These are phyloP conservation scores for Termitomyces sp. DNA, from an alignment of 768 basidiomycete genomes.

Conservation along the genomic window DNA sequence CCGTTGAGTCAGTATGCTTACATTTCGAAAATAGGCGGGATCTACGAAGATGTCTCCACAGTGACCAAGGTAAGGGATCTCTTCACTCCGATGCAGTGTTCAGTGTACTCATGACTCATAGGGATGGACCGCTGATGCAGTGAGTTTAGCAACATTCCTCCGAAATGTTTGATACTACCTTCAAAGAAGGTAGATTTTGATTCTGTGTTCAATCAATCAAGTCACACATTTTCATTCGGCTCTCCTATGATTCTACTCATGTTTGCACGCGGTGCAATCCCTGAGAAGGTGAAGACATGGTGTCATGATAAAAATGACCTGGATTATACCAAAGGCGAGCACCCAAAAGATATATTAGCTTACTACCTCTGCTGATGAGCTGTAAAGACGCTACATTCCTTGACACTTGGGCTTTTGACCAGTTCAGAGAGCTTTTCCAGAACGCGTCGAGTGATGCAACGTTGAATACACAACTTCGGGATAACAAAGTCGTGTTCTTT, in stretches of 20 bases:
- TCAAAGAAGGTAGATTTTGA: conserved; percentile 68
- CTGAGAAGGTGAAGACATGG: conserved; percentile 71
- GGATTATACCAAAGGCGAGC: conserved; percentile 79
- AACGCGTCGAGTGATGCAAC: conserved; percentile 55
- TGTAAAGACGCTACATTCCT: conserved; percentile 24
- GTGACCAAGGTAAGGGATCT: conserved; percentile 67
- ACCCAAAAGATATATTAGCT: neutral
- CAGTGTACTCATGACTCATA: conserved; percentile 22
- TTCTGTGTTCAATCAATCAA: conserved; percentile 83
- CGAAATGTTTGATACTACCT: conserved; percentile 14
- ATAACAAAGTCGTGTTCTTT: conserved; percentile 71
- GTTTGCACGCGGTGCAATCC: conserved; percentile 73
- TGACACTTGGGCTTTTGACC: conserved; percentile 77
- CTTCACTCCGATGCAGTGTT: neutral
- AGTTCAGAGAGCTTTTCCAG: conserved; percentile 54
- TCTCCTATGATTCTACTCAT: conserved; percentile 88
- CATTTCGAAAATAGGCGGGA: conserved; percentile 53
- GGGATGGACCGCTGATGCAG: conserved; percentile 88
- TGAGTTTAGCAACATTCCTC: conserved; percentile 23
- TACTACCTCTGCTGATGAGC: neutral
- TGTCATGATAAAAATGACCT: conserved; percentile 74
- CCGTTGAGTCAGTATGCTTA: neutral
- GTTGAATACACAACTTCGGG: conserved; percentile 49
- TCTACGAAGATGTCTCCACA: conserved; percentile 90
- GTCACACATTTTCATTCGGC: conserved; percentile 76